Conservation (phyloP, 2,329 filamentous ascomycete genomes). For the Sporothrix curviconia region DNA sequence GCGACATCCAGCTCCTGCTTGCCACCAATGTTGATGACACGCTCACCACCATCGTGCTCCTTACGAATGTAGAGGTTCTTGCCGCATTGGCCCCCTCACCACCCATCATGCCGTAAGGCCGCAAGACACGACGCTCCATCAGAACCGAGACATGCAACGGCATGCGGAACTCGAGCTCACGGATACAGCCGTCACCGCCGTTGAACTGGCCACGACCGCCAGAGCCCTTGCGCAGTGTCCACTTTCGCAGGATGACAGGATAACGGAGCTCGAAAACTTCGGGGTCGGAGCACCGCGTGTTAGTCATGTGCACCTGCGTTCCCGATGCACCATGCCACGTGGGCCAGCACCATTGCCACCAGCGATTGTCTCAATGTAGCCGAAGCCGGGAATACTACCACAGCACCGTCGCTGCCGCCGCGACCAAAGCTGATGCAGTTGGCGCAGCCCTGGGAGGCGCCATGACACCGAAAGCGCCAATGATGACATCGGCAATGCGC, state of each 20-base stretch:
- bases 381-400: slow-evolving; percentile 22
- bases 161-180: slow-evolving; percentile 29
- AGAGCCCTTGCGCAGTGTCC: slow-evolving; percentile 24
- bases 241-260: slow-evolving; percentile 27
- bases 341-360: slow-evolving; percentile 28
- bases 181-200: slow-evolving; percentile 29
- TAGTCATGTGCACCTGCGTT: slow-evolving; percentile 27
- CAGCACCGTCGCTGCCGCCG: slow-evolving; percentile 7
- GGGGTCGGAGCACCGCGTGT: slow-evolving; percentile 27
- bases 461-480: slow-evolving; percentile 25
- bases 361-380: slow-evolving; percentile 28
- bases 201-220: slow-evolving; percentile 26
- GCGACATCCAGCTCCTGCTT: slow-evolving; percentile 3
- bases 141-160: not conserved
- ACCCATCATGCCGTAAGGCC: slow-evolving; percentile 2
- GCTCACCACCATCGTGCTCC: not conserved
- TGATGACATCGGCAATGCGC: slow-evolving; percentile 29
- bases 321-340: slow-evolving; percentile 26
- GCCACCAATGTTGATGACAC: slow-evolving; percentile 6
- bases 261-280: slow-evolving; percentile 31
- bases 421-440: slow-evolving; percentile 30
- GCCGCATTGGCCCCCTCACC: not conserved
- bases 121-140: not conserved
- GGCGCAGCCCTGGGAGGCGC: slow-evolving; percentile 28
- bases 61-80: not conserved